Percentiles rank a stretch among this genome's conserved stretches.
Evolutionary conservation across 1,139 yeast species (phyloP).

Genomic region (Komagataea norvegica): DNA sequence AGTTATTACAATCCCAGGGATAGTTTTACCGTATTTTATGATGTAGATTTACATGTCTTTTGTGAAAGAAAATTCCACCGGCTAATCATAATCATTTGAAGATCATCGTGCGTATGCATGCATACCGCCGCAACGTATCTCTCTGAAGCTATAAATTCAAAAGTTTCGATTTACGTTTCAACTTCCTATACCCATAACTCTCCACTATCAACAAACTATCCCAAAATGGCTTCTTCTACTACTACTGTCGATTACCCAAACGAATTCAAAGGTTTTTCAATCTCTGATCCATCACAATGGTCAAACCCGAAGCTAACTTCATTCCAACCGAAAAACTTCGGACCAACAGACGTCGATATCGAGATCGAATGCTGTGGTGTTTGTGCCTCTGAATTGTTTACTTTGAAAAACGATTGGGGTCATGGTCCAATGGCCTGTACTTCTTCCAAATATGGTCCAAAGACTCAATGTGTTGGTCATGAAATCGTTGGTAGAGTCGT

Average conservation of each 20-base stretch:
- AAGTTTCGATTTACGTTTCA: too few relatives aligned
- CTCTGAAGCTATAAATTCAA: too few relatives aligned
- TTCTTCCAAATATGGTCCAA: slow-evolving; percentile 27
- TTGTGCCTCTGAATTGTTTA: slow-evolving; percentile 51
- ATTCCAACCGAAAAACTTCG: slow-evolving; percentile 31
- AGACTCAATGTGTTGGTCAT: slow-evolving; percentile 43
- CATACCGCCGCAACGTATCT: too few relatives aligned
- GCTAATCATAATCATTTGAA: too few relatives aligned
- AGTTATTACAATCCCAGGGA: too few relatives aligned
- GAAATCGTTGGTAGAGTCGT: slow-evolving; percentile 45
- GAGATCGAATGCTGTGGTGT: slow-evolving; percentile 47
- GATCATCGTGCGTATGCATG: too few relatives aligned
- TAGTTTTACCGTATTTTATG: too few relatives aligned
- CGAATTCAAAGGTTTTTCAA: slow-evolving; percentile 43
- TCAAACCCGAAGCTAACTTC: slow-evolving; percentile 36
- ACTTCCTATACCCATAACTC: too few relatives aligned
- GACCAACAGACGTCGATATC: slow-evolving; percentile 33
- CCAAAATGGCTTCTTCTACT: too few relatives aligned
- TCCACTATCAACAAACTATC: too few relatives aligned
- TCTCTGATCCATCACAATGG: slow-evolving; percentile 40
- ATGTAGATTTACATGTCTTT: too few relatives aligned
- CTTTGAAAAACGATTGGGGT: slow-evolving; percentile 36
- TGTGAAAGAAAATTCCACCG: too few relatives aligned
- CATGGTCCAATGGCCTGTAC: slow-evolving; percentile 31
- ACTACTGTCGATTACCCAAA: slow-evolving; percentile 37